Evolutionary conservation across 495 filamentous ascomycete species (phyloP).

Genomic region (Viridothelium virens): DNA sequence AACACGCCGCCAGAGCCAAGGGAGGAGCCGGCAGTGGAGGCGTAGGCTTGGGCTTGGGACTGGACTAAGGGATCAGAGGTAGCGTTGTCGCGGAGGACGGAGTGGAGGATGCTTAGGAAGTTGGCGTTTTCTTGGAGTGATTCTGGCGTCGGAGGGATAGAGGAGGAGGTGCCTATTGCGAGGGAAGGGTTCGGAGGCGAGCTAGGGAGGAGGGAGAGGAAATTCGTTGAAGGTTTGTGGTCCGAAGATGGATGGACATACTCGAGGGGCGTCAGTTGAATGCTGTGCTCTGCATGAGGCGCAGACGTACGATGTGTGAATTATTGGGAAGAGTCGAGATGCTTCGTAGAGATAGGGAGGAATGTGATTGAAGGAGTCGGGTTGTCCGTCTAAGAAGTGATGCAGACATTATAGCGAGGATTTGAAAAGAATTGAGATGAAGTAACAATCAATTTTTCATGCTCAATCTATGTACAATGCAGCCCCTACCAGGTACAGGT

Average conservation of each 20-base stretch:
- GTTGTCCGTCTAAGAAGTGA: not conserved
- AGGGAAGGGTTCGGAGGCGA: constrained; percentile 59
- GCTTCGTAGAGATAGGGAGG: not conserved
- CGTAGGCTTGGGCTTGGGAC: constrained; percentile 70
- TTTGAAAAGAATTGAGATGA: not conserved
- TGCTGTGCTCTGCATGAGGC: constrained; percentile 13
- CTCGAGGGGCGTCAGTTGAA: constrained; percentile 39
- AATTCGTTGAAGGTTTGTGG: constrained; percentile 39
- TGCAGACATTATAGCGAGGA: not conserved
- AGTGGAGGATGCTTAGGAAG: constrained; percentile 68
- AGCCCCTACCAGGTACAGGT: no score
- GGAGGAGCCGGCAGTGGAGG: constrained; percentile 65
- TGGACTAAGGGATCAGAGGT: constrained; percentile 62
- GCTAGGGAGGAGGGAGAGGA: constrained; percentile 70
- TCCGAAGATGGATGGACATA: constrained; percentile 58
- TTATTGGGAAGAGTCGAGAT: constrained; percentile 28
- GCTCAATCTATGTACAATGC: not conserved
- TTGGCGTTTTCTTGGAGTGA: constrained; percentile 68
- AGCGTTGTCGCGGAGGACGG: constrained; percentile 62
- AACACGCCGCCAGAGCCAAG: constrained; percentile 60
- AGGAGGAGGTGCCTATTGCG: constrained; percentile 66
- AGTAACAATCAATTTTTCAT: not conserved
- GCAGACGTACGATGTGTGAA: constrained; percentile 35
- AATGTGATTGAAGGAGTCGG: not conserved
- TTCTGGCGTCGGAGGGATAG: constrained; percentile 66